Evolutionary conservation across 1,284 basidiomycete species (phyloP).

Genomic region (Fomitopsis betulina): DNA sequence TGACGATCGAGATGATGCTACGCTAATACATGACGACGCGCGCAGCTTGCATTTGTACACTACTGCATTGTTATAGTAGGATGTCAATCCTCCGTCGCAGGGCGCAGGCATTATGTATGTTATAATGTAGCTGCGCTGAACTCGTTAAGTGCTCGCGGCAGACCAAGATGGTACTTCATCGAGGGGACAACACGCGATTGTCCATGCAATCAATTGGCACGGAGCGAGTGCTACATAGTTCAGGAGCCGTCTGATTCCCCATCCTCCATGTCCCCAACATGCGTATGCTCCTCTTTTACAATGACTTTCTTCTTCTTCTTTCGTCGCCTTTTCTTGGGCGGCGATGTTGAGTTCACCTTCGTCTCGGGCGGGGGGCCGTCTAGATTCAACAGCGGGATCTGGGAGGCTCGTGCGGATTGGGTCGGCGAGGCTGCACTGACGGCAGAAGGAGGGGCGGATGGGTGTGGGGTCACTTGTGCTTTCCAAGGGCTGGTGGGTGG

Average conservation of each 20-base stretch:
- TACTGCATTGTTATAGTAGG: not conserved
- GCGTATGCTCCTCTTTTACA: not conserved
- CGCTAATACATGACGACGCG: not conserved
- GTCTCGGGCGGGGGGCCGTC: not conserved
- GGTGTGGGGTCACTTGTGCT: not conserved
- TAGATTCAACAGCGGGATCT: not conserved
- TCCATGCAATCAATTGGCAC: not conserved
- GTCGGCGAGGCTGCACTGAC: not conserved
- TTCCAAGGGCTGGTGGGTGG: not conserved
- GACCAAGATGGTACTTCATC: not conserved
- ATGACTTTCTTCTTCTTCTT: slow-evolving; percentile 1
- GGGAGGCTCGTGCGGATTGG: not conserved
- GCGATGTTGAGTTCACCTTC: not conserved
- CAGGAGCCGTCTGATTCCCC: not conserved
- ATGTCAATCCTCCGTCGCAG: not conserved
- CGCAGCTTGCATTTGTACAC: not conserved
- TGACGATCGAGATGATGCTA: not conserved
- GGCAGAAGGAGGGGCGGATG: not conserved
- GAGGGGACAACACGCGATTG: not conserved
- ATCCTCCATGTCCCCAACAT: not conserved
- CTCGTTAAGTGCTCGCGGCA: not conserved
- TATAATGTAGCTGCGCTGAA: not conserved
- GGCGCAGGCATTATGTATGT: not conserved
- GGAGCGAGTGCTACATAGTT: not conserved
- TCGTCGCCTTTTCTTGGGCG: not conserved